Evolutionary conservation across 2,329 filamentous ascomycete species (phyloP).

Genomic region (Botryotinia calthae): DNA sequence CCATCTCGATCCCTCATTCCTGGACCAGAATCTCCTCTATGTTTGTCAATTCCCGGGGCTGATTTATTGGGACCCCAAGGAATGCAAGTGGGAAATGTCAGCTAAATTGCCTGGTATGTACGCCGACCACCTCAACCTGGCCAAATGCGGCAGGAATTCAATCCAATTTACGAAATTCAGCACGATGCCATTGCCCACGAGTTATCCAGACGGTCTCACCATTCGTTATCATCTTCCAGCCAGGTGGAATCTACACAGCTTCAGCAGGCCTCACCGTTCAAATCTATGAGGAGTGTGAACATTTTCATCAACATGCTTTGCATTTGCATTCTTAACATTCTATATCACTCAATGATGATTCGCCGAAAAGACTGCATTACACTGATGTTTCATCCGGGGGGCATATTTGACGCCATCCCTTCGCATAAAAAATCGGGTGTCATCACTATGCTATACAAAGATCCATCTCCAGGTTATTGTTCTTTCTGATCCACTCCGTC

Average conservation of each 20-base stretch:
- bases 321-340: constrained; percentile 2
- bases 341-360: constrained; percentile 1
- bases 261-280: constrained; percentile 9
- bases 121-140: constrained; percentile 4
- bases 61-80: constrained; percentile 10
- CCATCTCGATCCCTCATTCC: constrained; percentile 5
- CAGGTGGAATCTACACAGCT: background rate
- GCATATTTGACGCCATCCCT: constrained; percentile 15
- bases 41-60: constrained; percentile 4
- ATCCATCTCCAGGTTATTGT: background rate
- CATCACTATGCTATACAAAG: constrained; percentile 9
- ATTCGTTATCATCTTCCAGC: background rate
- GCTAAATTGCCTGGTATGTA: background rate
- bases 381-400: constrained; percentile 22
- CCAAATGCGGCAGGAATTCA: constrained; percentile 16
- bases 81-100: constrained; percentile 12
- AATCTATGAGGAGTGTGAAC: background rate
- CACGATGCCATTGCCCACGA: background rate
- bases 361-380: constrained; percentile 7
- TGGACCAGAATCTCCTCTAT: background rate
- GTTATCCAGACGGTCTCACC: background rate
- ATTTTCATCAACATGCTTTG: background rate
- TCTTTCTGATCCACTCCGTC: constrained; percentile 6
- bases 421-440: constrained; percentile 14
- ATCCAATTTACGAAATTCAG: constrained; percentile 11